Percentiles rank a stretch among this genome's conserved stretches.
Conservation (phyloP, 2,329 filamentous ascomycete species). For the Colletotrichum sp. region DNA sequence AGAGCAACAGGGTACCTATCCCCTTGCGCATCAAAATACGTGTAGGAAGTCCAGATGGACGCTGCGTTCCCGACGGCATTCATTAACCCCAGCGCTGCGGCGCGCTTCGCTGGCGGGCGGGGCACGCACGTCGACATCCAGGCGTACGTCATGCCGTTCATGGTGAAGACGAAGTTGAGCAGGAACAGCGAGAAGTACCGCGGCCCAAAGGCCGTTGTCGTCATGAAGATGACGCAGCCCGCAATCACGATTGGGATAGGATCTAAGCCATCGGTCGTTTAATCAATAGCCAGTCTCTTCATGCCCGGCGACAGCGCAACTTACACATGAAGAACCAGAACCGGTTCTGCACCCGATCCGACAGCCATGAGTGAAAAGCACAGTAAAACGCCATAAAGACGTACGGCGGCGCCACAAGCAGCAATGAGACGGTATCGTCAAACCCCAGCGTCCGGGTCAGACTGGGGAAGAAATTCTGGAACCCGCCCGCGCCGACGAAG, state of each 20-base stretch:
- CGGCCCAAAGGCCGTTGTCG: conserved; percentile 51
- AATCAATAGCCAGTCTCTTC: neutral
- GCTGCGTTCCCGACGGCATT: neutral
- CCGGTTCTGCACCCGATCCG: neutral
- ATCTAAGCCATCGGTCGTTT: conserved; percentile 23
- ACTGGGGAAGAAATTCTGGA: neutral
- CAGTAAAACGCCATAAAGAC: neutral
- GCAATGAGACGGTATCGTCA: neutral
- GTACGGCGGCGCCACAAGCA: neutral
- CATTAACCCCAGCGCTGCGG: conserved; percentile 27
- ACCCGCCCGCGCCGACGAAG: neutral
- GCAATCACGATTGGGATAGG: conserved; percentile 54
- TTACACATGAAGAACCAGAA: neutral
- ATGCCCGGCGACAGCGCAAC: neutral
- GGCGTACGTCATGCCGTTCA: conserved; percentile 51
- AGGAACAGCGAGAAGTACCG: conserved; percentile 62
- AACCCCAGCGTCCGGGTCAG: neutral
- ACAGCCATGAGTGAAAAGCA: neutral
- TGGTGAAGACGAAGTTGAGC: conserved; percentile 58
- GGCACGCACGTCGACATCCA: conserved; percentile 57
- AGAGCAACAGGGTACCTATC: neutral
- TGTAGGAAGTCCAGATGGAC: neutral
- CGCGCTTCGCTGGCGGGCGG: conserved; percentile 57
- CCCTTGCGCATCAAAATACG: neutral
- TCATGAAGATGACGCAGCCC: conserved; percentile 60